A percentile compares a stretch with the other conserved stretches of the same genome.
Evolutionary conservation across 352 stramenopile genomes (phyloP).

Genomic region (Pythium utonaiense): DNA sequence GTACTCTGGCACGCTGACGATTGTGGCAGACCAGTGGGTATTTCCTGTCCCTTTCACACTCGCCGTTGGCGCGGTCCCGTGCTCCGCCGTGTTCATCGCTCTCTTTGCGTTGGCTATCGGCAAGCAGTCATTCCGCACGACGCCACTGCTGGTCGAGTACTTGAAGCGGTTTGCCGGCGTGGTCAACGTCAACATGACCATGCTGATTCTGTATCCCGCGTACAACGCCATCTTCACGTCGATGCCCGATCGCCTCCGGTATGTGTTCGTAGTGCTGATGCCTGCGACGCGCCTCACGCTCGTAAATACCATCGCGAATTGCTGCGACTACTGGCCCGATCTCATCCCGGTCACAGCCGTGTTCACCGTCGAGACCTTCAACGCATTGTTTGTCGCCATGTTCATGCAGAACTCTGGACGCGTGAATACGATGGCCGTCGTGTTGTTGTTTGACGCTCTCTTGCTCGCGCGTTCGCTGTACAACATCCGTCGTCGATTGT

Average conservation of each 20-base stretch:
- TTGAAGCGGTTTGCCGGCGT: slow-evolving; percentile 19
- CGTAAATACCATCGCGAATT: slow-evolving; percentile 21
- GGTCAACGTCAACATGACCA: slow-evolving; percentile 3
- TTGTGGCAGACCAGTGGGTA: slow-evolving; percentile 24
- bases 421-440: neutral
- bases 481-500: neutral
- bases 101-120: slow-evolving; percentile 18
- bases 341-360: slow-evolving; percentile 19
- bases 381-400: slow-evolving; percentile 29
- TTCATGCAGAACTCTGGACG: slow-evolving; percentile 32
- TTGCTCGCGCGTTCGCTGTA: neutral
- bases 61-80: slow-evolving; percentile 15
- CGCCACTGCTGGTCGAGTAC: slow-evolving; percentile 4
- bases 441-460: neutral
- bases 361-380: slow-evolving; percentile 29
- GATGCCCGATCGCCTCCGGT: neutral
- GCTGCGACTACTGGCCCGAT: slow-evolving; percentile 22
- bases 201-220: slow-evolving; percentile 21
- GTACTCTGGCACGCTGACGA: slow-evolving; percentile 9
- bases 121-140: slow-evolving; percentile 12
- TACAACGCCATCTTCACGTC: slow-evolving; percentile 15
- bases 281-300: slow-evolving; percentile 20
- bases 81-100: slow-evolving; percentile 18
- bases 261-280: slow-evolving; percentile 15
- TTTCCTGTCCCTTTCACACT: slow-evolving; percentile 41